Base-by-base conservation (phyloP, 345 rosid species). In the Euclidium syriacum region DNA sequence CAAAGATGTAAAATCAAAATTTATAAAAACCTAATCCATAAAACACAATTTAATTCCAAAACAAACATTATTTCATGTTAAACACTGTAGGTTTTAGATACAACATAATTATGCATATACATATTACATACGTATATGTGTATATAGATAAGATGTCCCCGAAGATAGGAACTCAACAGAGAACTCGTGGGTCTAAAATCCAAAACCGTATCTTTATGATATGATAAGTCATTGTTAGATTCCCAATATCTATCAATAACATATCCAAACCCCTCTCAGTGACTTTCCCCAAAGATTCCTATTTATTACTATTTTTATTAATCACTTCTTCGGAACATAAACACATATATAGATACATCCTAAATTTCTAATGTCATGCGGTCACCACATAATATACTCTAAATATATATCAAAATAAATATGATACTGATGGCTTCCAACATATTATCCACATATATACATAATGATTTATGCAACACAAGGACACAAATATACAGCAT, bases 351-450 rank as follows among this genome's bases (percentile, higher is more conserved):
- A 41, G 40, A 39, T 25, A 26, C 41, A 6, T 52, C 34, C 26
- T 41, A 22, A 59, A 15, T 16, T 49, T 30, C 40, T n/a, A n/a
- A 51, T 40, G 66, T 4, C 40, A 17, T 18, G 29, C 42, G 4
- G 10, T 41, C 17, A 9, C 48, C 48, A 52, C 33, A 52, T 5
- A 29, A 29, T 1, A 29, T 1, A 29, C n/a, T n/a, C n/a, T 29
- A 29, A 5, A 27, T 27, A 27, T 52, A 50, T 7, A 25, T 38
- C 3, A n/a, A 43, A n/a, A 52, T 52, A 35, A 51, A 60, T 33
- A 42, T 60, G 67, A 42, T 27, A 59, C 1, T 67, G 53, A 40
- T 41, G 38, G 59, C 72, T 58, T 67, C 55, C 10, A n/a, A 29
- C 4, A 40, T 58, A 56, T 57, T 18, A 50, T 29, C 59, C 44